Evolutionary conservation across 1,284 basidiomycete genomes (phyloP).

Genomic region (Tetrapyrgos nigripes): DNA sequence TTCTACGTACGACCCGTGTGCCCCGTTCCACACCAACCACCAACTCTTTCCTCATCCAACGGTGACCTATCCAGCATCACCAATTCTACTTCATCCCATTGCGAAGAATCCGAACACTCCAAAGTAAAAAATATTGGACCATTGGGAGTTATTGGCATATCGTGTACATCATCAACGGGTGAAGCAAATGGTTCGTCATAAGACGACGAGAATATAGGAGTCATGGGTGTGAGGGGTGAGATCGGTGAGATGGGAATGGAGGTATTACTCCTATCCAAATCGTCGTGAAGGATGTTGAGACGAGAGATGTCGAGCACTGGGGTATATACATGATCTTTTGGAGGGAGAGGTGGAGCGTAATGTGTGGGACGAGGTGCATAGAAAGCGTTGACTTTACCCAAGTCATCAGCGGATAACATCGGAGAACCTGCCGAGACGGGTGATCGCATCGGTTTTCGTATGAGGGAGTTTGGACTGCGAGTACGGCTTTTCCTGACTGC

Average conservation of each 20-base stretch:
- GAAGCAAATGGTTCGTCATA: too few relatives aligned
- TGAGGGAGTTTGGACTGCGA: not conserved
- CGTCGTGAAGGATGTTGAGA: not conserved
- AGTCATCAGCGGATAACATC: not conserved
- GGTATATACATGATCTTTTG: not conserved
- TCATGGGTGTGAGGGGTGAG: too few relatives aligned
- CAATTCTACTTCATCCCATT: not conserved
- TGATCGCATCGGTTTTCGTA: not conserved
- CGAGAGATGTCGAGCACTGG: not conserved
- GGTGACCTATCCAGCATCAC: not conserved
- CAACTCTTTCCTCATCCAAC: not conserved
- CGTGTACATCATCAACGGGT: too few relatives aligned
- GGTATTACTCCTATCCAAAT: not conserved
- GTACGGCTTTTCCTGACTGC: not conserved
- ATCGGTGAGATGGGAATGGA: not conserved
- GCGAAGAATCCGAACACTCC: not conserved
- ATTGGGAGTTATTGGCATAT: too few relatives aligned
- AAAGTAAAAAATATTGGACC: not conserved
- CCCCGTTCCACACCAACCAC: too few relatives aligned
- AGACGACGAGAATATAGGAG: not conserved
- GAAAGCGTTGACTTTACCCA: slow-evolving; percentile 1
- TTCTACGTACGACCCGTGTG: too few relatives aligned
- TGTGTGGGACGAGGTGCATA: not conserved
- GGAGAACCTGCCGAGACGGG: not conserved
- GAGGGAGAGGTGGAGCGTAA: not conserved